These are phyloP conservation scores for Capsella rubella DNA, from an alignment of 441 rosid species.

Conservation along the genomic window DNA sequence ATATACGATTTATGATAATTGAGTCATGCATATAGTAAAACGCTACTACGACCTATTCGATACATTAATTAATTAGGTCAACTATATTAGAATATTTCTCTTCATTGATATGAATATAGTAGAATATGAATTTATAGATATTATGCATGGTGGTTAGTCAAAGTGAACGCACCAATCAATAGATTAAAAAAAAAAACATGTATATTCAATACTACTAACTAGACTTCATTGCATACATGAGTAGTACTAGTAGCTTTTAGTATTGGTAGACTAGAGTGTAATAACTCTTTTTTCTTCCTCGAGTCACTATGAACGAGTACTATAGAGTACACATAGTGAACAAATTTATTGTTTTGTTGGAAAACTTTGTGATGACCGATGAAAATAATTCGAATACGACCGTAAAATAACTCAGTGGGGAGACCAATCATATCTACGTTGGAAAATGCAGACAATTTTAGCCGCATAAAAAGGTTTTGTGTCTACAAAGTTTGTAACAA, in stretches of 20 bases:
- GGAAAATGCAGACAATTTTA: not conserved
- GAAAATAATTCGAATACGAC: not conserved
- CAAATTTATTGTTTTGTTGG: not conserved
- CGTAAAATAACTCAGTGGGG: not conserved
- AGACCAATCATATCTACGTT: not conserved
- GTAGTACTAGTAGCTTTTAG: not conserved
- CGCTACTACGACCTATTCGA: slow-evolving; percentile 3
- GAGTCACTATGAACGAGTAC: slow-evolving; percentile 11
- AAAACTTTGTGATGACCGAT: not conserved
- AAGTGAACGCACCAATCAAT: slow-evolving; percentile 10
- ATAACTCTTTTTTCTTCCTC: not conserved
- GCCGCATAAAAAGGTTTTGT: not conserved
- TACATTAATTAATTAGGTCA: slow-evolving; percentile 1
- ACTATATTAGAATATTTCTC: slow-evolving; percentile 16
- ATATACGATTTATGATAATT: slow-evolving; percentile 1
- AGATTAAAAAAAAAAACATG: not conserved
- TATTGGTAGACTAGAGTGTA: not conserved
- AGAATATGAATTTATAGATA: not conserved
- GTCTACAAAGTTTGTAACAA: not conserved
- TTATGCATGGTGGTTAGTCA: slow-evolving; percentile 18
- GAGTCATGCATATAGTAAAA: slow-evolving; percentile 10
- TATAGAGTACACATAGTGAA: not conserved
- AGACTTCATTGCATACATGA: not conserved
- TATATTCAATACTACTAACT: not conserved
- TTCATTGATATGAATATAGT: slow-evolving; percentile 12